Base-by-base conservation (phyloP, 257 asterid genomes). In the Primulina tabacum region DNA sequence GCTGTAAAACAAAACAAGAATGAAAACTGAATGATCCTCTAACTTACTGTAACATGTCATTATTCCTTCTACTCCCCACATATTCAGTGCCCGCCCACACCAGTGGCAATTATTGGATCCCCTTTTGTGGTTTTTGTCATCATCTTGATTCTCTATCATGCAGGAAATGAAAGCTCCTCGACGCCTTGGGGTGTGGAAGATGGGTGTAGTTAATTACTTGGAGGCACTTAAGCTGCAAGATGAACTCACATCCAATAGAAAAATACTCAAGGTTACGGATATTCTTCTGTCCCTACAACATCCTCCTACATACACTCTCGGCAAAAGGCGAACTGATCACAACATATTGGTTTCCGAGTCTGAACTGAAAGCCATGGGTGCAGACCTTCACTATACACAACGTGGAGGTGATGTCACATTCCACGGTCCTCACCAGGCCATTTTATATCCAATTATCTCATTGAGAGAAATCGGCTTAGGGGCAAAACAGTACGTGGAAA, bases 381-480 rank as follows among this genome's bases (percentile, higher is more conserved):
- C 90, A 1, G 86, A 82, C 53, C 84, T 88, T 70, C 82, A 87
- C 76, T 81, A 83, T 75, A 87, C 96, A 7, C 80, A 87, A 65
- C 79, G 96, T 43, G 95, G 94, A 67, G 97, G 97, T 57, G 96
- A 88, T 70, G 86, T 84, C 73, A 90, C 94, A 1, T 90, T 86
- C 76, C 97, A 90, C 29, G 92, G 96, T 24, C 94, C 94, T 8
- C 88, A 58, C 73, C 96, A 90, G 61, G 94, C 90, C 0, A 73
- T 90, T 71, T 72, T 90, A 55, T 90, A 88, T 72, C 97, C 95
- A 26, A 82, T 90, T 65, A 68, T 90, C 66, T 82, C 82, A 10
- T 70, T 84, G 78, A 77, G 90, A 56, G 95, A 80, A 29, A 66
- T 78, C 18, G 87, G 96, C 18, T 68, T 90, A n/a, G 92, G 94